phyloP scores from a whole-genome alignment of 2,329 filamentous ascomycete genomes.

The Verticillium longisporum region DNA sequence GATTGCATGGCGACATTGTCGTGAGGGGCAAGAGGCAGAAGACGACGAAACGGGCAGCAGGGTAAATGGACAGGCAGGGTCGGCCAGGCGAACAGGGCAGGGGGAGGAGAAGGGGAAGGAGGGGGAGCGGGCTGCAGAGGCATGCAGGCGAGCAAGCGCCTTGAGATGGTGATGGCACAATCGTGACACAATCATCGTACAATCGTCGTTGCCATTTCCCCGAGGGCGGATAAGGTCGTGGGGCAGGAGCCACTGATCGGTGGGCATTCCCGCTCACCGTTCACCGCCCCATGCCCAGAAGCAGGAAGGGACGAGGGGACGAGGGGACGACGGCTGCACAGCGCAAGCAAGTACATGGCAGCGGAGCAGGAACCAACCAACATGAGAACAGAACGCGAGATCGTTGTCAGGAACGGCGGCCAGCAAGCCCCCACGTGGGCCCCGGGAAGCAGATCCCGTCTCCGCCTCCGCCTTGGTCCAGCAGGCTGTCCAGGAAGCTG shows the following conservation, averaged over 20 bases:
- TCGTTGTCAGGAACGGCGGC: not conserved
- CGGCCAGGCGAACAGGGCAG: no score
- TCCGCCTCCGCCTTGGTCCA: not conserved
- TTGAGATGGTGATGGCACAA: not conserved
- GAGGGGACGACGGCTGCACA: not conserved
- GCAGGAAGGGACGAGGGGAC: not conserved
- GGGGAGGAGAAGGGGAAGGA: not conserved
- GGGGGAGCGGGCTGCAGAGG: not conserved
- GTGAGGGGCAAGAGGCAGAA: not conserved
- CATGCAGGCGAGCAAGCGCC: not conserved
- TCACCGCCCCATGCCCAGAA: not conserved
- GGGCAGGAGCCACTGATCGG: not conserved
- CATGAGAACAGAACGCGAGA: no score
- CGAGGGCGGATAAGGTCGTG: not conserved
- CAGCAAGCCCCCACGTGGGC: not conserved
- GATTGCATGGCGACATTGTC: not conserved
- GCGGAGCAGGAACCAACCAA: no score
- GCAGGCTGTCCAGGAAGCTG: no score
- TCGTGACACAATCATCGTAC: not conserved
- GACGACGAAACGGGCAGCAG: no score
- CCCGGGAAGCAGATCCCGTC: not conserved
- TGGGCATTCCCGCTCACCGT: not conserved
- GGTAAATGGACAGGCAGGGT: no score
- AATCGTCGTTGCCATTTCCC: not conserved
- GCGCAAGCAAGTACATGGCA: not conserved